phyloP scores from a whole-genome alignment of 805 yeast species.

The Starmera dryadoides region DNA sequence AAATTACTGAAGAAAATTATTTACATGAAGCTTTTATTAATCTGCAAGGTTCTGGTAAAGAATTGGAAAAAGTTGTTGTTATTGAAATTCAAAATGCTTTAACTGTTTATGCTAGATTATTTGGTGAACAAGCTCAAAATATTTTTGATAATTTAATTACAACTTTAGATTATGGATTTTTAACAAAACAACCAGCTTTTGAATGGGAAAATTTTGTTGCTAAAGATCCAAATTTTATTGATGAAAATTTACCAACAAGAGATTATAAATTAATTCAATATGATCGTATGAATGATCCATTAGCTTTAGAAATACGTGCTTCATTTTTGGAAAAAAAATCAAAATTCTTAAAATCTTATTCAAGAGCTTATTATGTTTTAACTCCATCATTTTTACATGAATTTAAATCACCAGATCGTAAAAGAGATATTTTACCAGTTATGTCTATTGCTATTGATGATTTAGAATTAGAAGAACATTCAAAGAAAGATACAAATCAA shows the following conservation, averaged over 20 bases:
- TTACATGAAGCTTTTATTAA: constrained; percentile 85
- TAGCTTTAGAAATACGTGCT: constrained; percentile 61
- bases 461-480: constrained; percentile 78
- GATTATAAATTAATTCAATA: constrained; percentile 55
- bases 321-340: constrained; percentile 87
- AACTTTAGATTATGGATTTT: constrained; percentile 58
- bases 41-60: constrained; percentile 81
- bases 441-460: constrained; percentile 76
- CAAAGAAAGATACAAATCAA: constrained; percentile 56
- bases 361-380: constrained; percentile 84
- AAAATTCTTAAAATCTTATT: constrained; percentile 84
- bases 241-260: constrained; percentile 55
- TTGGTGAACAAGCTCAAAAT: constrained; percentile 68
- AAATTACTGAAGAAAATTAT: constrained; percentile 76
- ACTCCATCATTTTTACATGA: constrained; percentile 89
- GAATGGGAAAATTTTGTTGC: constrained; percentile 87
- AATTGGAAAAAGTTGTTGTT: constrained; percentile 82
- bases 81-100: constrained; percentile 81
- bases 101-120: constrained; percentile 59
- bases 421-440: constrained; percentile 72
- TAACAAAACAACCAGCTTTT: constrained; percentile 67
- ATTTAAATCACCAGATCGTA: constrained; percentile 76
- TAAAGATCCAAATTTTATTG: constrained; percentile 65
- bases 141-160: constrained; percentile 62
- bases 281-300: constrained; percentile 60